These are phyloP conservation scores for Podaxis sp. DNA, from an alignment of 768 basidiomycete genomes.

Conservation along the genomic window DNA sequence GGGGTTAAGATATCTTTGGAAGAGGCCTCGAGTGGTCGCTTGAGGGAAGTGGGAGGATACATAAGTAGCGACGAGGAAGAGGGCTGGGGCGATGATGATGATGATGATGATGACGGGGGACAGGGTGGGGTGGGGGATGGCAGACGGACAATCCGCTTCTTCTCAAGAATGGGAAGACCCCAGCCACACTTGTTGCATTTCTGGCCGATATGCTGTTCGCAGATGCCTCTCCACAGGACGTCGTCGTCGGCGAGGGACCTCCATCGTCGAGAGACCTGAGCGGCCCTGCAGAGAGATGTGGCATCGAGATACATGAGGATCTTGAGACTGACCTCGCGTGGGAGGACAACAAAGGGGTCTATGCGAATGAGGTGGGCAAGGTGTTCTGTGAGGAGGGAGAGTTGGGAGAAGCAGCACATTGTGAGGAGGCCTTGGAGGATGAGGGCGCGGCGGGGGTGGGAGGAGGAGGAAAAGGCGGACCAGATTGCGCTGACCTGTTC, in stretches of 20 bases:
- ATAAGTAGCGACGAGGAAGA: slow-evolving; percentile 30
- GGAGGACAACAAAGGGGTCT: slow-evolving; percentile 90
- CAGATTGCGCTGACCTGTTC: slow-evolving; percentile 89
- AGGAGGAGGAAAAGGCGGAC: slow-evolving; percentile 95
- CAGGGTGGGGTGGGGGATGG: slow-evolving; percentile 20
- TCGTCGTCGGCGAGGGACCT: slow-evolving; percentile 91
- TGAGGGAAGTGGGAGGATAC: slow-evolving; percentile 19
- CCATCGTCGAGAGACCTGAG: slow-evolving; percentile 88
- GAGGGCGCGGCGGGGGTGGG: slow-evolving; percentile 85
- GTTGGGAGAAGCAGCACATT: slow-evolving; percentile 99
- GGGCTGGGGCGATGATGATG: slow-evolving; percentile 30
- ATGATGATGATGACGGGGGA: slow-evolving; percentile 29
- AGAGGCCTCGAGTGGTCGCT: slow-evolving; percentile 31
- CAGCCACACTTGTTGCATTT: slow-evolving; percentile 97
- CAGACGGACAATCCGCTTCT: slow-evolving; percentile 36
- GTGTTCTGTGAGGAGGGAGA: slow-evolving; percentile 92
- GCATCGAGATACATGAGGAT: slow-evolving; percentile 90
- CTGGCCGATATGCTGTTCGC: slow-evolving; percentile 97
- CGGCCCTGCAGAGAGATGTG: slow-evolving; percentile 88
- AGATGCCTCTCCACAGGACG: slow-evolving; percentile 92
- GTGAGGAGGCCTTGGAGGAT: slow-evolving; percentile 96
- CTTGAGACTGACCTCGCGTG: slow-evolving; percentile 85
- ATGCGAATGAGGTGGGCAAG: slow-evolving; percentile 91
- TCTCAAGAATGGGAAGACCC: slow-evolving; percentile 89
- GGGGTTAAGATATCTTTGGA: slow-evolving; percentile 23